Evolutionary conservation across 371 early-diverging fungal genomes (phyloP).

Genomic region (Syncephalastrum contaminatum): DNA sequence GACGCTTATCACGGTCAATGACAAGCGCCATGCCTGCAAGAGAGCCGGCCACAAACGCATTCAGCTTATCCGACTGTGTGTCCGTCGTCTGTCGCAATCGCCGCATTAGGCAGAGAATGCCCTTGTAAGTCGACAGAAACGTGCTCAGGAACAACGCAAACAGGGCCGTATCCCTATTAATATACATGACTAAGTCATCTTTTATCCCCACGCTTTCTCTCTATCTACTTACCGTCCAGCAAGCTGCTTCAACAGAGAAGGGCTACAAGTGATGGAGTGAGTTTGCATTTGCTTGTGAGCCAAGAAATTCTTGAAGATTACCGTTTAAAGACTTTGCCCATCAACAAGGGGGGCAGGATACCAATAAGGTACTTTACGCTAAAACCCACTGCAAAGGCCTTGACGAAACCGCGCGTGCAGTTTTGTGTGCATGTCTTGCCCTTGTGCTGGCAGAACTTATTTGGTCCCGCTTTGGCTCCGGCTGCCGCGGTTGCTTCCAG

Average conservation of each 20-base stretch:
- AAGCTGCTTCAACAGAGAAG: constrained; percentile 55
- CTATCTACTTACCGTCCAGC: constrained; percentile 46
- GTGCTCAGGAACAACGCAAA: constrained; percentile 84
- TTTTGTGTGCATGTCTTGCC: constrained; percentile 78
- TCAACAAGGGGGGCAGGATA: constrained; percentile 65
- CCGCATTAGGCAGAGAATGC: constrained; percentile 70
- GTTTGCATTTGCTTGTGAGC: not conserved
- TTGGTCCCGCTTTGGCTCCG: constrained; percentile 10
- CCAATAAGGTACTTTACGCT: constrained; percentile 74
- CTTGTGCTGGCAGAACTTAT: constrained; percentile 65
- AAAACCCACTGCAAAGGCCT: constrained; percentile 72
- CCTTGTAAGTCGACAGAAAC: constrained; percentile 80
- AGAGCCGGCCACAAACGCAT: constrained; percentile 79
- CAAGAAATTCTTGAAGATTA: constrained; percentile 16
- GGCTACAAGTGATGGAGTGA: constrained; percentile 24
- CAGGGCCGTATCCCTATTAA: constrained; percentile 64
- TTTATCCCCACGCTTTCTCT: not conserved
- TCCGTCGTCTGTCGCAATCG: constrained; percentile 45
- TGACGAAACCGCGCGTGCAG: constrained; percentile 69
- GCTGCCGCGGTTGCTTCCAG: constrained; percentile 36
- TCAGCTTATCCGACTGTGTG: constrained; percentile 53
- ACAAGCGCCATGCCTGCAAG: constrained; percentile 70
- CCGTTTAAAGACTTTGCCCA: constrained; percentile 66
- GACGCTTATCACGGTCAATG: constrained; percentile 68
- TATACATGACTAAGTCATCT: not conserved